These are phyloP conservation scores for Coemansia sp. DNA, from an alignment of 192 early-diverging fungal genomes.

Conservation along the genomic window DNA sequence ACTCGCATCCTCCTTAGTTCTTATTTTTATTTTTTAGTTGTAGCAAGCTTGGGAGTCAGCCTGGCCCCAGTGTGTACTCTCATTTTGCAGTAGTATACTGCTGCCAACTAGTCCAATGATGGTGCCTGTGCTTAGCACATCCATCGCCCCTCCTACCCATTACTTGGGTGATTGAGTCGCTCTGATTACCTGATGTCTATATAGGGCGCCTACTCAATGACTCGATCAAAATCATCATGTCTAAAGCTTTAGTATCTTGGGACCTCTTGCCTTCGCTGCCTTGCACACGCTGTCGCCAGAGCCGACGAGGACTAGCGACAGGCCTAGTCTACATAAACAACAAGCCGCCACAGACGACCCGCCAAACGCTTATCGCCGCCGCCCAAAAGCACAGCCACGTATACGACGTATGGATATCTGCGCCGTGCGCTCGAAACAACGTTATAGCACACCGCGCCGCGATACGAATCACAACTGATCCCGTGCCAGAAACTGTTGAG, in stretches of 20 bases:
- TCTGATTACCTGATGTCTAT: too few species aligned
- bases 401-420: slow-evolving; percentile 22
- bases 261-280: not conserved
- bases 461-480: slow-evolving; percentile 27
- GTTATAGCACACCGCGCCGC: slow-evolving; percentile 7
- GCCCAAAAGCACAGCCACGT: slow-evolving; percentile 11
- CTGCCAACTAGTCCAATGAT: too few species aligned
- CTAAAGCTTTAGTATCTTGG: not conserved
- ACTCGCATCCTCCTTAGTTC: too few species aligned
- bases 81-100: too few species aligned
- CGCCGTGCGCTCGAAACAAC: not conserved
- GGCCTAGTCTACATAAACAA: slow-evolving; percentile 10
- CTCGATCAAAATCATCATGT: too few species aligned
- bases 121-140: too few species aligned
- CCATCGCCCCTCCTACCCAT: too few species aligned
- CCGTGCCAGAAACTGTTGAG: slow-evolving; percentile 8
- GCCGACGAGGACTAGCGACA: slow-evolving; percentile 4
- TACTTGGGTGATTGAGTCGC: too few species aligned
- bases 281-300: not conserved
- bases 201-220: too few species aligned
- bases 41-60: too few species aligned
- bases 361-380: not conserved
- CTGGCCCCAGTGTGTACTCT: too few species aligned
- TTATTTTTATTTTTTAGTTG: too few species aligned
- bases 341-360: not conserved